These are phyloP conservation scores for Penicillium sclerotigenum DNA, from an alignment of 2,329 filamentous ascomycete species.

Conservation along the genomic window DNA sequence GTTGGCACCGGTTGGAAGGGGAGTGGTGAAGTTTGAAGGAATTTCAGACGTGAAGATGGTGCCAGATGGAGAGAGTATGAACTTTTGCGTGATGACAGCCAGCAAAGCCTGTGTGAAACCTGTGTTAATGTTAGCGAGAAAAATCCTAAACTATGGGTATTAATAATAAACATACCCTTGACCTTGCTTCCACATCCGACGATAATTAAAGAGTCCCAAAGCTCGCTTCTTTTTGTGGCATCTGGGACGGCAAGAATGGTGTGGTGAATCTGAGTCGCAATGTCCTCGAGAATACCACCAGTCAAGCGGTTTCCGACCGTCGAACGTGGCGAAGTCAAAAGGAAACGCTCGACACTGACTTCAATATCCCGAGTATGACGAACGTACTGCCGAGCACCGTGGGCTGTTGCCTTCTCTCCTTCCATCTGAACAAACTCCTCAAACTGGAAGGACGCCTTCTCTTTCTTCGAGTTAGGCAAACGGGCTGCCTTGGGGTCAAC, in stretches of 20 bases:
- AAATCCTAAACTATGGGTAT: neutral
- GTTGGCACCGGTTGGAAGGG: constrained; percentile 84
- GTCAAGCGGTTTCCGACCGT: constrained; percentile 33
- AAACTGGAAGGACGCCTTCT: constrained; percentile 59
- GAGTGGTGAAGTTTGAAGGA: constrained; percentile 88
- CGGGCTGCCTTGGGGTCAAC: constrained; percentile 50
- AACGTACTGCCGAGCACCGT: constrained; percentile 51
- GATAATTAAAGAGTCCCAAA: constrained; percentile 91
- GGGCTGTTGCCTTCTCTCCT: constrained; percentile 49
- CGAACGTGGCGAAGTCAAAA: constrained; percentile 49
- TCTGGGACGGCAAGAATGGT: constrained; percentile 81
- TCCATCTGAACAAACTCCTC: constrained; percentile 57
- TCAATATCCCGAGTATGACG: constrained; percentile 57
- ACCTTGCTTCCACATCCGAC: constrained; percentile 79
- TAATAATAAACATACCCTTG: constrained; percentile 46
- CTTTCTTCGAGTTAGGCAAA: constrained; percentile 58
- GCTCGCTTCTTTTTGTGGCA: constrained; percentile 74
- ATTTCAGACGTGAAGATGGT: constrained; percentile 98
- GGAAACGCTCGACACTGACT: constrained; percentile 61
- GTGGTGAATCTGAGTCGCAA: constrained; percentile 79
- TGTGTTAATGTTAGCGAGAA: constrained; percentile 31
- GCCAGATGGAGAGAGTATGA: constrained; percentile 86
- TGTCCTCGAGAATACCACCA: constrained; percentile 72
- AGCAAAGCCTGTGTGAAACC: constrained; percentile 89
- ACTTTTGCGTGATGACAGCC: constrained; percentile 72